Conservation (phyloP, 2,329 filamentous ascomycete genomes). For the Thelonectria discophora region DNA sequence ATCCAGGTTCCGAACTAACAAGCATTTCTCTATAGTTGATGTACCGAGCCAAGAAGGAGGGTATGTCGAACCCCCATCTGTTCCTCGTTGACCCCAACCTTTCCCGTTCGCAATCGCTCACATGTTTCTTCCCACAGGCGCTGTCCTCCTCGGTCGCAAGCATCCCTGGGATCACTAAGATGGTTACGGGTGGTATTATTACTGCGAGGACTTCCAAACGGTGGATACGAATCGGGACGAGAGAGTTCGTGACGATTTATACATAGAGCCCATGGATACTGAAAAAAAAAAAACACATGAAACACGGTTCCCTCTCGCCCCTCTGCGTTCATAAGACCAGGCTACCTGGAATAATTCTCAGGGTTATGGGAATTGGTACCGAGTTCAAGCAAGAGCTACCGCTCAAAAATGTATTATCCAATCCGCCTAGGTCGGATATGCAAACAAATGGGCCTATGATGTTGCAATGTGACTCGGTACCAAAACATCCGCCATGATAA, state of each 20-base stretch:
- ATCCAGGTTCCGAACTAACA: background rate
- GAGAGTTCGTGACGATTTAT: constrained; percentile 26
- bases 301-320: constrained; percentile 18
- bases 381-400: too few species aligned
- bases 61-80: constrained; percentile 52
- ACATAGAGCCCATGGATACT: constrained; percentile 30
- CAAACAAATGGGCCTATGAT: background rate
- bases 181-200: constrained; percentile 23
- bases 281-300: constrained; percentile 1
- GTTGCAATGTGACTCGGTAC: background rate
- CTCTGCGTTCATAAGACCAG: constrained; percentile 27
- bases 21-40: constrained; percentile 62
- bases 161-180: constrained; percentile 94
- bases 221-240: constrained; percentile 14
- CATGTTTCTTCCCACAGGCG: constrained; percentile 52
- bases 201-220: constrained; percentile 24
- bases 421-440: background rate
- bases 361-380: too few species aligned
- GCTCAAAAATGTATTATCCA: background rate
- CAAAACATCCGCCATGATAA: background rate
- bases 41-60: constrained; percentile 97
- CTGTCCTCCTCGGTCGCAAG: constrained; percentile 89
- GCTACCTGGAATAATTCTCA: too few species aligned
- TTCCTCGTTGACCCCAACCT: background rate
- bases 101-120: constrained; percentile 21